phyloP scores from a whole-genome alignment of 179 eudicot species.

The Drosera spatulata region DNA sequence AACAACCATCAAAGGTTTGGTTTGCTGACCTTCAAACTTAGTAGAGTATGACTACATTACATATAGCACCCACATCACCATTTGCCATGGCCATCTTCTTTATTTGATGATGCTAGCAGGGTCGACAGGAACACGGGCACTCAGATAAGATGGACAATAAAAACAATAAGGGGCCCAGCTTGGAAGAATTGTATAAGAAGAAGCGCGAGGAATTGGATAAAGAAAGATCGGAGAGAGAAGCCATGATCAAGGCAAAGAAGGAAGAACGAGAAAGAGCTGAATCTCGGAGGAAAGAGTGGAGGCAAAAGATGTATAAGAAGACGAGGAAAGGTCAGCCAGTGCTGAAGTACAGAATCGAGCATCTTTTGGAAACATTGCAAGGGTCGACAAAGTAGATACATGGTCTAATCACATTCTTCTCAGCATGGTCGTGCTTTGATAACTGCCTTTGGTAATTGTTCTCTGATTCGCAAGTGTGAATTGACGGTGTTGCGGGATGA shows the following conservation, averaged over 20 bases:
- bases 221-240: slow-evolving; percentile 65
- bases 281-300: slow-evolving; percentile 52
- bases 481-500: no score
- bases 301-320: slow-evolving; percentile 75
- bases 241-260: slow-evolving; percentile 42
- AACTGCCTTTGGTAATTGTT: no score
- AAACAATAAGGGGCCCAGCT: slow-evolving; percentile 37
- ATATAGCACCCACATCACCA: not conserved
- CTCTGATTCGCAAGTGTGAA: no score
- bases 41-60: not conserved
- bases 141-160: slow-evolving; percentile 8
- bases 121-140: not conserved
- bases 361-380: slow-evolving; percentile 61
- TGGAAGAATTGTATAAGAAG: slow-evolving; percentile 50
- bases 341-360: slow-evolving; percentile 89
- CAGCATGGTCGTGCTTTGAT: no score
- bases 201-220: slow-evolving; percentile 67
- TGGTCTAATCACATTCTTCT: no score
- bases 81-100: not conserved
- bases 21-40: not conserved
- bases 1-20: slow-evolving; percentile 30
- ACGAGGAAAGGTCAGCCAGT: slow-evolving; percentile 92
- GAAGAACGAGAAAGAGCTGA: slow-evolving; percentile 51
- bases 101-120: not conserved
- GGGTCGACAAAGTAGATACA: slow-evolving; percentile 31